These are phyloP conservation scores for Penicillium bialowiezense DNA, from an alignment of 495 filamentous ascomycete species.

Conservation along the genomic window DNA sequence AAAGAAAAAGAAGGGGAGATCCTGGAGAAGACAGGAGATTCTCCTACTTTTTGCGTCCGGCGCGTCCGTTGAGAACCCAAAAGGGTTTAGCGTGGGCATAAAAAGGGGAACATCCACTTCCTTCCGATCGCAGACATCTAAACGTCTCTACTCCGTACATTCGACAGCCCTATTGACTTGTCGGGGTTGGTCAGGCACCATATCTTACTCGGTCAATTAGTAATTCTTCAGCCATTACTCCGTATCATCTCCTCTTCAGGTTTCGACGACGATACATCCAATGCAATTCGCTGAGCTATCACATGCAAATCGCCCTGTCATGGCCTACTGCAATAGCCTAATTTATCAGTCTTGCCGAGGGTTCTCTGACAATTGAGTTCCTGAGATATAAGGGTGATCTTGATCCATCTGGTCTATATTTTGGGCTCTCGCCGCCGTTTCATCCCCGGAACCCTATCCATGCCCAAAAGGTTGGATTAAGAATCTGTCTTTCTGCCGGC, in stretches of 20 bases:
- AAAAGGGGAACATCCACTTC: slow-evolving; percentile 29
- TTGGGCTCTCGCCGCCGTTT: no score
- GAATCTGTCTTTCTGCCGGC: not conserved
- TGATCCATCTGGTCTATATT: no score
- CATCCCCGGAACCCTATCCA: not conserved
- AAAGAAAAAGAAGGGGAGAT: slow-evolving; percentile 22
- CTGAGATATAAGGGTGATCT: not conserved
- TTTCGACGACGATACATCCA: no score
- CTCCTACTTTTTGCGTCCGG: slow-evolving; percentile 27
- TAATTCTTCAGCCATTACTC: not conserved
- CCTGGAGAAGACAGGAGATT: slow-evolving; percentile 14
- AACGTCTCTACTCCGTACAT: not conserved
- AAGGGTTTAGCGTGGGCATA: slow-evolving; percentile 25
- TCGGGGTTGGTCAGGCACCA: no score
- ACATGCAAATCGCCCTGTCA: not conserved
- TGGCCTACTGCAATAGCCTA: not conserved
- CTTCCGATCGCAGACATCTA: slow-evolving; percentile 11
- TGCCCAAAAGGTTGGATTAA: not conserved
- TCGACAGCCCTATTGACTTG: no score
- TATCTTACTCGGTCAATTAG: no score
- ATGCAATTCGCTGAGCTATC: not conserved
- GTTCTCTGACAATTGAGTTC: not conserved
- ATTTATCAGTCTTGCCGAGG: not conserved
- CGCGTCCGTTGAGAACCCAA: slow-evolving; percentile 30
- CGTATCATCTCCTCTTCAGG: no score